Evolutionary conservation across 805 yeast species (phyloP).

Genomic region (Candida pseudofarinosa): DNA sequence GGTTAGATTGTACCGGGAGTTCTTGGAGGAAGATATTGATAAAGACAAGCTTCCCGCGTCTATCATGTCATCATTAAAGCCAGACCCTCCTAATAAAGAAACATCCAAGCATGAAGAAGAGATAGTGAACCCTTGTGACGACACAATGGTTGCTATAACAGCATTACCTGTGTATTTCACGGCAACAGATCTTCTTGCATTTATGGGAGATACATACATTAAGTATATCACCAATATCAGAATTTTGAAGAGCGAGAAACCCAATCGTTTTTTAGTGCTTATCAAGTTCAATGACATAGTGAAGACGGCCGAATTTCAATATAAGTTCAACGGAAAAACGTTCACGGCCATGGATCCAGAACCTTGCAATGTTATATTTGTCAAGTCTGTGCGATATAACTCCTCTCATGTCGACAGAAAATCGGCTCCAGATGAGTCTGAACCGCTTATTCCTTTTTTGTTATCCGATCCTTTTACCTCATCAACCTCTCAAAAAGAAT

Average conservation of each 20-base stretch:
- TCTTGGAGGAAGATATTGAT: slow-evolving; percentile 23
- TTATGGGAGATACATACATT: slow-evolving; percentile 61
- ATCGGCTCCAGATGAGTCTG: slow-evolving; percentile 10
- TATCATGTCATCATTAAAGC: background rate
- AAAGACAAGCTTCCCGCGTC: slow-evolving; percentile 1
- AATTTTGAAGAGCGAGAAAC: slow-evolving; percentile 59
- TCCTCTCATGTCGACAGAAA: background rate
- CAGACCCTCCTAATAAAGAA: background rate
- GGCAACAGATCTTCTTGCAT: slow-evolving; percentile 78
- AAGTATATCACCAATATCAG: slow-evolving; percentile 66
- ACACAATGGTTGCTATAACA: slow-evolving; percentile 70
- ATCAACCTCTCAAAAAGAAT: slow-evolving; percentile 4
- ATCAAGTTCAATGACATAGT: slow-evolving; percentile 62
- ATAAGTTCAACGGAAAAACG: slow-evolving; percentile 61
- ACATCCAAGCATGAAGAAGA: slow-evolving; percentile 14
- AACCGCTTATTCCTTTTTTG: slow-evolving; percentile 55
- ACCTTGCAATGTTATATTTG: slow-evolving; percentile 68
- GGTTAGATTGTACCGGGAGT: slow-evolving; percentile 60
- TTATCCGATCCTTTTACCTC: slow-evolving; percentile 70
- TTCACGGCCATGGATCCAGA: slow-evolving; percentile 91
- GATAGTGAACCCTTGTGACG: slow-evolving; percentile 39
- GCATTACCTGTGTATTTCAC: slow-evolving; percentile 87
- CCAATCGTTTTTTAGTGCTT: slow-evolving; percentile 70
- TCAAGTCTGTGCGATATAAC: slow-evolving; percentile 49
- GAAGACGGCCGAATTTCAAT: slow-evolving; percentile 61